A percentile compares a stretch with the other conserved stretches of the same genome.
These are phyloP conservation scores for Dendrocalamus latiflorus DNA, from an alignment of 202 grass and related monocot species.

Conservation along the genomic window DNA sequence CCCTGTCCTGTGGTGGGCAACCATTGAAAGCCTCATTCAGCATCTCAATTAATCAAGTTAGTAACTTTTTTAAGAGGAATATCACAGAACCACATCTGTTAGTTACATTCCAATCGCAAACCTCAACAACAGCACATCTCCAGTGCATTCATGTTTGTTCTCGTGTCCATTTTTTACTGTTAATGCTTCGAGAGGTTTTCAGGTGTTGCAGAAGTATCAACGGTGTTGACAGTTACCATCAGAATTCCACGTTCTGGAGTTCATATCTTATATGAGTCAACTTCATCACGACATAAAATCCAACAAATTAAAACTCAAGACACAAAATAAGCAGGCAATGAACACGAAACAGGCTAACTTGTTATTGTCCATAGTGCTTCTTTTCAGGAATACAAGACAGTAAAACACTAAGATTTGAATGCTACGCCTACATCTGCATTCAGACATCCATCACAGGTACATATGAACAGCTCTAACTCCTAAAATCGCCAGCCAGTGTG, in stretches of 20 bases:
- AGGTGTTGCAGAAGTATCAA: neutral
- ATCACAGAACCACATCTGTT: neutral
- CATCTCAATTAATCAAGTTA: neutral
- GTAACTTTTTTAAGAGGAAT: neutral
- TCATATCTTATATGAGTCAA: neutral
- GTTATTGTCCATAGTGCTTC: neutral
- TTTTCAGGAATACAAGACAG: slow-evolving; percentile 29
- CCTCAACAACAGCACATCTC: neutral
- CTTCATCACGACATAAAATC: neutral
- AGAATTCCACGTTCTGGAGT: neutral
- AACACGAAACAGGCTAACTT: neutral
- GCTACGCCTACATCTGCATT: neutral
- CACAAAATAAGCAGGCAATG: neutral
- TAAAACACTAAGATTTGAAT: neutral
- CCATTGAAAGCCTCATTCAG: neutral
- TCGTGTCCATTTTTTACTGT: neutral
- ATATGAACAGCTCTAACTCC: slow-evolving; percentile 40
- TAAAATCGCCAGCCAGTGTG: neutral
- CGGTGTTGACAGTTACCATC: neutral
- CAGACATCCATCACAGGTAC: slow-evolving; percentile 12
- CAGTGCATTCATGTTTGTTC: neutral
- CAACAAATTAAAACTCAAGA: neutral
- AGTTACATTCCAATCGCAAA: neutral
- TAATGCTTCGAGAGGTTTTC: neutral
- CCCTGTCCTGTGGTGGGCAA: neutral